Percentiles rank a stretch among this genome's conserved stretches.
phyloP scores from a whole-genome alignment of 805 yeast genomes.

The Wickerhamiella cacticola region DNA sequence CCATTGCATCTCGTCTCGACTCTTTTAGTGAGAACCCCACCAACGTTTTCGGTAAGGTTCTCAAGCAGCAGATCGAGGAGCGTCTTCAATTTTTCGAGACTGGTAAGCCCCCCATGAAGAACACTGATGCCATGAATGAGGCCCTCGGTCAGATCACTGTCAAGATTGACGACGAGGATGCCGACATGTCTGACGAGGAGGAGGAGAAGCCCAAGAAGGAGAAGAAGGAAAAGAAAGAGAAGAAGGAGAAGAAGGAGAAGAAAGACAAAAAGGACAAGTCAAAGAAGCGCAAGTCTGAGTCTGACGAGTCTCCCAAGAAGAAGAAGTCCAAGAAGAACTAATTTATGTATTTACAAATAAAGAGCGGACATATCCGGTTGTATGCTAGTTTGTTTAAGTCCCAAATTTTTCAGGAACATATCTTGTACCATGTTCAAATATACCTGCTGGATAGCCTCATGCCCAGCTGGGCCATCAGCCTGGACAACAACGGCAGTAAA shows the following conservation, averaged over 20 bases:
- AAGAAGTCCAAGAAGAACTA: constrained; percentile 41
- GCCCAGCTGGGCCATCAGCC: constrained; percentile 27
- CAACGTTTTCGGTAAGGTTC: constrained; percentile 75
- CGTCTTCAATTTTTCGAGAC: constrained; percentile 91
- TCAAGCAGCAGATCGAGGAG: constrained; percentile 96
- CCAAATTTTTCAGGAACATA: not conserved
- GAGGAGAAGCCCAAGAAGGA: constrained; percentile 29
- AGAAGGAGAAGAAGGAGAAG: constrained; percentile 40
- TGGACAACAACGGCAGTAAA: constrained; percentile 24
- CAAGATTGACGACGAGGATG: constrained; percentile 31
- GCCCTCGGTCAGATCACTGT: constrained; percentile 60
- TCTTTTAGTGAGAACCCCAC: constrained; percentile 92
- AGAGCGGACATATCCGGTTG: constrained; percentile 6
- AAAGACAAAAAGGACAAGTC: constrained; percentile 39
- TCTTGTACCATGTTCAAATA: not conserved
- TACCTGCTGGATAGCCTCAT: constrained; percentile 22
- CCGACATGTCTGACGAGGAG: constrained; percentile 34
- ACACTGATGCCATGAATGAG: constrained; percentile 83
- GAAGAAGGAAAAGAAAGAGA: constrained; percentile 37
- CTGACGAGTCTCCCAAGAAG: constrained; percentile 24
- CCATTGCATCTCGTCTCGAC: constrained; percentile 97
- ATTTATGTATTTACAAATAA: constrained; percentile 1
- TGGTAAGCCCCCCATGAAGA: constrained; percentile 94
- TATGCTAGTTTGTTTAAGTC: not conserved
- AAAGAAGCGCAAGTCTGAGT: constrained; percentile 34